Percentiles rank a stretch among this genome's conserved stretches.
Evolutionary conservation across 2,329 filamentous ascomycete species (phyloP).

Genomic region (Paracamarosporium sp.): DNA sequence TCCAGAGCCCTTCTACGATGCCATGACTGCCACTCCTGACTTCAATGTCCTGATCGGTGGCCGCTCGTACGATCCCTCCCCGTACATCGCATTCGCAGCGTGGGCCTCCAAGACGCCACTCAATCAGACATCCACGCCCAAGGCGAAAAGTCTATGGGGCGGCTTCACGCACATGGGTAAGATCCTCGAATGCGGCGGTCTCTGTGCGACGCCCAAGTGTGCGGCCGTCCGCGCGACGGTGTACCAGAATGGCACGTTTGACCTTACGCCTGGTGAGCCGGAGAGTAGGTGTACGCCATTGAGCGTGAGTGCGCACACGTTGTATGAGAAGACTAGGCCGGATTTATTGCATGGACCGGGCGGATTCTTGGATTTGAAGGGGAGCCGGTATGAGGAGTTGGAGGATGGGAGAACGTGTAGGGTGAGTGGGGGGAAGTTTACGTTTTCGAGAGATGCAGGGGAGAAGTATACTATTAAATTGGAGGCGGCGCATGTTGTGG

Average conservation of each 20-base stretch:
- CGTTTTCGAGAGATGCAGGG: conserved; percentile 27
- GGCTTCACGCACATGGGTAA: conserved; percentile 59
- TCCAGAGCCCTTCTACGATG: conserved; percentile 53
- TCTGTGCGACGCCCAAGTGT: conserved; percentile 58
- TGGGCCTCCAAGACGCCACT: conserved; percentile 9
- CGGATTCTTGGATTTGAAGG: conserved; percentile 53
- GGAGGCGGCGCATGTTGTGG: conserved; percentile 53
- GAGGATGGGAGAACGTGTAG: conserved; percentile 46
- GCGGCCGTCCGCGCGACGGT: conserved; percentile 52
- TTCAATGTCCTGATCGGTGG: conserved; percentile 59
- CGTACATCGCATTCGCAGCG: conserved; percentile 28
- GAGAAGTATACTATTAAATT: conserved; percentile 56
- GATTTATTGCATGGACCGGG: conserved; percentile 60
- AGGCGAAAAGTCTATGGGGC: conserved; percentile 18
- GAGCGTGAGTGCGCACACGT: conserved; percentile 60
- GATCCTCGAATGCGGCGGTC: conserved; percentile 60
- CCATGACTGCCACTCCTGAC: conserved; percentile 51
- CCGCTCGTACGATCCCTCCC: conserved; percentile 31
- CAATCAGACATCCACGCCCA: conserved; percentile 5
- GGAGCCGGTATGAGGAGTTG: conserved; percentile 53
- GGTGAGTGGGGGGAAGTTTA: conserved; percentile 47
- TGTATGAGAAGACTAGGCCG: conserved; percentile 63
- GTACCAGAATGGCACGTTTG: conserved; percentile 54
- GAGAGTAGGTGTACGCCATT: conserved; percentile 54
- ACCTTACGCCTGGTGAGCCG: conserved; percentile 53